These are phyloP conservation scores for Phytophthora agathidicida DNA, from an alignment of 352 stramenopile genomes.

Conservation along the genomic window DNA sequence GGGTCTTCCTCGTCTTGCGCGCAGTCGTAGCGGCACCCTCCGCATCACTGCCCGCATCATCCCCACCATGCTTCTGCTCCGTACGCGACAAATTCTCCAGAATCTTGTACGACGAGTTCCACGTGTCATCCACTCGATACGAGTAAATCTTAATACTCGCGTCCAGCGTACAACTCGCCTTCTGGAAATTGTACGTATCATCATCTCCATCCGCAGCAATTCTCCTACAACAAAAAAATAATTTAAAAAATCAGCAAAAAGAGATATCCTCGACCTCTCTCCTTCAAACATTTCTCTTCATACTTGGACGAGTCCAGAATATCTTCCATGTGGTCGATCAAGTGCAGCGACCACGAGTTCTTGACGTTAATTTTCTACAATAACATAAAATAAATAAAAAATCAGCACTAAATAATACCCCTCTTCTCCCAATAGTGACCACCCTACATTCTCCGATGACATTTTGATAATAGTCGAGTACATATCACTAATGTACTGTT, in stretches of 20 bases:
- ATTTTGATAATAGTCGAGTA: slow-evolving; percentile 94
- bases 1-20: slow-evolving; percentile 56
- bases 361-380: slow-evolving; percentile 96
- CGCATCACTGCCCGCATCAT: slow-evolving; percentile 28
- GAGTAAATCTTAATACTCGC: slow-evolving; percentile 99
- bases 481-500: slow-evolving; percentile 91
- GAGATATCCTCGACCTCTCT: neutral
- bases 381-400: slow-evolving; percentile 16
- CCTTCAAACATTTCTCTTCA: slow-evolving; percentile 1
- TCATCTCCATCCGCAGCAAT: slow-evolving; percentile 39
- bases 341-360: slow-evolving; percentile 96
- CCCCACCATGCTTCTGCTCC: slow-evolving; percentile 57
- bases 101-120: slow-evolving; percentile 97
- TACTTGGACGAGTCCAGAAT: slow-evolving; percentile 84
- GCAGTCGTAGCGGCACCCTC: slow-evolving; percentile 34
- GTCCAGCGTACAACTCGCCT: slow-evolving; percentile 98
- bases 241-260: neutral
- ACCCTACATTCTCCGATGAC: slow-evolving; percentile 87
- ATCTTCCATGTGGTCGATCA: slow-evolving; percentile 98
- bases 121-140: slow-evolving; percentile 98
- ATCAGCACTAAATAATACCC: slow-evolving; percentile 1
- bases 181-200: slow-evolving; percentile 96
- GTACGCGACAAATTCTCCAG: slow-evolving; percentile 96
- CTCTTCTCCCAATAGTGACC: neutral
- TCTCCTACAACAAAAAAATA: slow-evolving; percentile 14